phyloP scores from a whole-genome alignment of 2,329 filamentous ascomycete species.

The Ceratocystis cacaofunesta region DNA sequence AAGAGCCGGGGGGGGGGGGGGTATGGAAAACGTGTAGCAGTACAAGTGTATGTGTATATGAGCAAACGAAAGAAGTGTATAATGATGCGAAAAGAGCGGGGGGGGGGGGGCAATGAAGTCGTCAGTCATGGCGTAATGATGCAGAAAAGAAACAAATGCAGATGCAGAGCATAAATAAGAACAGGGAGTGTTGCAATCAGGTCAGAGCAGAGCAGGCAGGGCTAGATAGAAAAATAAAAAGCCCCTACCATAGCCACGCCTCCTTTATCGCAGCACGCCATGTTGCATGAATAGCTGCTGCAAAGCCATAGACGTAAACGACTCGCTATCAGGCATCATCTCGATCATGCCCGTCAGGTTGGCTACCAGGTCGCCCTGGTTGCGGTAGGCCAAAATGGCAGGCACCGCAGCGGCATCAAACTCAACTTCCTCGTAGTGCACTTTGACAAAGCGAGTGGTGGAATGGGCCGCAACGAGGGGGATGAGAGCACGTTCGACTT shows the following conservation, averaged over 20 bases:
- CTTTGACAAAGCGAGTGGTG: slow-evolving; percentile 71
- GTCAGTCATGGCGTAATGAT: neutral
- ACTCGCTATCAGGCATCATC: slow-evolving; percentile 60
- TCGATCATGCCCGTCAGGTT: slow-evolving; percentile 77
- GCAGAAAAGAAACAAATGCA: neutral
- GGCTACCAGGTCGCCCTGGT: slow-evolving; percentile 75
- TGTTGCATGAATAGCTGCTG: slow-evolving; percentile 38
- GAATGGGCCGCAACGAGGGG: slow-evolving; percentile 59
- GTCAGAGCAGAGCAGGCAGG: neutral
- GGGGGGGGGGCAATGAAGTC: neutral
- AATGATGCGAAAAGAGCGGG: neutral
- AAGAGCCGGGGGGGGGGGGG: neutral
- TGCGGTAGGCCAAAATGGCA: slow-evolving; percentile 75
- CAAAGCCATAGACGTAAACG: slow-evolving; percentile 40
- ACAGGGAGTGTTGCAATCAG: neutral
- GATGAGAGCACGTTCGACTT: slow-evolving; percentile 64
- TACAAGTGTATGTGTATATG: neutral
- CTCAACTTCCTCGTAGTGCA: slow-evolving; percentile 83
- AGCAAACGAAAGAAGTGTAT: slow-evolving; percentile 5
- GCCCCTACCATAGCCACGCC: neutral
- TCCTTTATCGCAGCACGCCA: slow-evolving; percentile 28
- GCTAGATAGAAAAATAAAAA: neutral
- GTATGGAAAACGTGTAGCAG: neutral
- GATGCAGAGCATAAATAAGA: neutral
- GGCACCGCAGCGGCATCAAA: slow-evolving; percentile 83